Base-by-base conservation (phyloP, 306 rosid genomes). In the Quercus engelmannii region DNA sequence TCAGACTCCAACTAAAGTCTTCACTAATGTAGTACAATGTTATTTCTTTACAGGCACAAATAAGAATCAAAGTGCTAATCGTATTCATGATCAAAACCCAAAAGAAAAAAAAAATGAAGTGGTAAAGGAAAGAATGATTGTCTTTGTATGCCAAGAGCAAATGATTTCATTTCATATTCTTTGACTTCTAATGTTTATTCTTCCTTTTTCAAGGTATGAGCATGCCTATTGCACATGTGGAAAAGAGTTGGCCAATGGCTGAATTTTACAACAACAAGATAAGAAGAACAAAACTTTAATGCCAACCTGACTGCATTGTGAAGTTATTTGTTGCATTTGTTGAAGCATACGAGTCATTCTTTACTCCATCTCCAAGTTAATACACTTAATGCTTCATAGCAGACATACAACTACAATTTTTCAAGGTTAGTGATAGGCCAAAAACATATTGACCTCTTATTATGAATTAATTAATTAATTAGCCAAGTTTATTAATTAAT, bases 161-260 rank as follows among this genome's bases (percentile, higher is more conserved):
- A 20, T 14, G 57, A 76, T 35, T 80, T 74, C 49, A 41, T 41
- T 41, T 41, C 10, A 41, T 41, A 41, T 31, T 69, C 64, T 31
- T 31, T 33, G 41, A 75, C 52, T 31, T 73, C 74, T 83, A 85
- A 79, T 71, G 81, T 76, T 46, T 55, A 41, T 43, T 19, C 75
- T 46, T 63, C 19, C 72, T 65, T 33, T 84, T 83, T 84, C 61
- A 83, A 93, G 98, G 99, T 83, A 90, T 95, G 97, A 91, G 98
- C 85, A 89, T 95, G 98, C 99, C 97, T 72, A 91, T 87, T 59
- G 93, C 99, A 79, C 97, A 93, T 31, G 98, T 93, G 72, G 98
- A 95, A 91, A 97, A 93, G 83, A 95, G 92, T 87, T 95, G 99
- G 99, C 98, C 91, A 86, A 92, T 93, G 98, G 96, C 99, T 72